These are phyloP conservation scores for Cyberlindnera mycetangii DNA, from an alignment of 805 yeast genomes.

Conservation along the genomic window DNA sequence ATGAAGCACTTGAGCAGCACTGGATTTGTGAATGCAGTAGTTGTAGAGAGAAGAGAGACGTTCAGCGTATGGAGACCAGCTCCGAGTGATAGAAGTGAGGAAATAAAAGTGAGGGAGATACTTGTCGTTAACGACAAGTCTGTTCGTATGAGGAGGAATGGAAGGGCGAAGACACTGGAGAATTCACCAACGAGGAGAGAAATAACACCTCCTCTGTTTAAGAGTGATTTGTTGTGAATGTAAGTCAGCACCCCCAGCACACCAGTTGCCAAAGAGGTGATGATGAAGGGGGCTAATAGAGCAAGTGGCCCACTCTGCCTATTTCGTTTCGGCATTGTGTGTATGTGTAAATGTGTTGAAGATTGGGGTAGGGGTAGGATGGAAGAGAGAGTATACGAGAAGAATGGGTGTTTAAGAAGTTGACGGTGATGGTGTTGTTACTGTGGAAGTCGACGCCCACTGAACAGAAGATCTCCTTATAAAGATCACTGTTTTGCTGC, in stretches of 20 bases:
- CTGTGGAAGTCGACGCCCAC: background rate
- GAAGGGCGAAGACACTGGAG: conserved; percentile 10
- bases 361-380: background rate
- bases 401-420: no score
- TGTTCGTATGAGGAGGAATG: conserved; percentile 4
- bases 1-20: conserved; percentile 11
- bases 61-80: conserved; percentile 24
- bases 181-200: conserved; percentile 17
- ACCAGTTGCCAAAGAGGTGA: conserved; percentile 17
- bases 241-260: conserved; percentile 13
- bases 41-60: background rate
- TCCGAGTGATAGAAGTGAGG: conserved; percentile 21
- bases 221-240: conserved; percentile 1
- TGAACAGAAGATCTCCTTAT: background rate
- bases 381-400: no score
- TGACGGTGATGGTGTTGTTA: background rate
- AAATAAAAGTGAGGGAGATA: conserved; percentile 2
- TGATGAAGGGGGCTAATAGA: conserved; percentile 1
- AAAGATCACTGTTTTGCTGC: background rate
- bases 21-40: background rate
- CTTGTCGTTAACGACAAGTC: background rate
- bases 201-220: conserved; percentile 4
- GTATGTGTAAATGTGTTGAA: background rate
- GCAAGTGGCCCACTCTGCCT: conserved; percentile 2
- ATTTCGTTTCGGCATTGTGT: conserved; percentile 8